These are phyloP conservation scores for Quercus gilva DNA, from an alignment of 306 rosid genomes.

Conservation along the genomic window DNA sequence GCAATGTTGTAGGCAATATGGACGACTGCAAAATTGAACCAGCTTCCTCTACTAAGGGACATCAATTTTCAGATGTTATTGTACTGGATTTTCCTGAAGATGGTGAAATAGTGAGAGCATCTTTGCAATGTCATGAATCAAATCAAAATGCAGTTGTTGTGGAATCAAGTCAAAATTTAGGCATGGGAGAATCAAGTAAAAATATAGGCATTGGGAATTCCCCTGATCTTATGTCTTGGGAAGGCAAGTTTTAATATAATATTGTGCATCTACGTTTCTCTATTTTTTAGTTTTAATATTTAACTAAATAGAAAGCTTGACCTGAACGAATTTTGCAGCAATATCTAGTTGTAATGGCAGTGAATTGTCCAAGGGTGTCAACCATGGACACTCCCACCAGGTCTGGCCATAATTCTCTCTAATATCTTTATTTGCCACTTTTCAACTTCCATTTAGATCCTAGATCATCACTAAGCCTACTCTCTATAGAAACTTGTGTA, in stretches of 20 bases:
- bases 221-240: slow-evolving; percentile 21
- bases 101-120: slow-evolving; percentile 11
- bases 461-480: neutral
- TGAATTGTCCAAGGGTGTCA: slow-evolving; percentile 22
- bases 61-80: slow-evolving; percentile 22
- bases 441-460: neutral
- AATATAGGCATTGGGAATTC: slow-evolving; percentile 8
- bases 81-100: slow-evolving; percentile 34
- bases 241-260: slow-evolving; percentile 43
- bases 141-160: slow-evolving; percentile 14
- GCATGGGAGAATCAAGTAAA: slow-evolving; percentile 19
- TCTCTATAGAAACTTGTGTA: neutral
- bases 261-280: neutral
- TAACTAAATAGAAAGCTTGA: slow-evolving; percentile 15
- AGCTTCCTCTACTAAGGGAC: slow-evolving; percentile 25
- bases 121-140: slow-evolving; percentile 14
- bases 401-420: slow-evolving; percentile 33
- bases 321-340: slow-evolving; percentile 40
- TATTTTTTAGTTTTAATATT: neutral
- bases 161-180: slow-evolving; percentile 25
- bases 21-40: slow-evolving; percentile 11
- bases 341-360: slow-evolving; percentile 23
- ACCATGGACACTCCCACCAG: slow-evolving; percentile 43
- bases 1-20: slow-evolving; percentile 27
- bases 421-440: slow-evolving; percentile 7